Evolutionary conservation across 108 stramenopile species (phyloP).

Genomic region (Schizochytrium sp.): DNA sequence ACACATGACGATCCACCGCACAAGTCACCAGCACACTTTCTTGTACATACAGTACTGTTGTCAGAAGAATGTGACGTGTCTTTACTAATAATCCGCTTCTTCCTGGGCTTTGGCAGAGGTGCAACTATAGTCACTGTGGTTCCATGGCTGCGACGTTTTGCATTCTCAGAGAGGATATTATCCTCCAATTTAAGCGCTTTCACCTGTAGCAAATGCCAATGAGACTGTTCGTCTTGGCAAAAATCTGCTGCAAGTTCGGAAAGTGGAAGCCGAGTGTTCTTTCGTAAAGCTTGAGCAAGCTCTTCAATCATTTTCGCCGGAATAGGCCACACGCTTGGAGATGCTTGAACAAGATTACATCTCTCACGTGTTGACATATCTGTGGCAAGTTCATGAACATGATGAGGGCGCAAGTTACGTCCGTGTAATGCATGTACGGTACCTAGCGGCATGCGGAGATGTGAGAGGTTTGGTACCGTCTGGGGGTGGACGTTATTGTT

Average conservation of each 20-base stretch:
- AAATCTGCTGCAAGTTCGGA: constrained; percentile 2
- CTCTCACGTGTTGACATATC: not conserved
- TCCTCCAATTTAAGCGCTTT: constrained; percentile 45
- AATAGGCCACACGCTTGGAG: constrained; percentile 11
- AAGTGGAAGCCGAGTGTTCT: not conserved
- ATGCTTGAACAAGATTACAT: constrained; percentile 30
- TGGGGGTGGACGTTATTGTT: not conserved
- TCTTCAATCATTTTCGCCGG: constrained; percentile 7
- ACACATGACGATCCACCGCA: not conserved
- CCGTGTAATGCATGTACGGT: constrained; percentile 31
- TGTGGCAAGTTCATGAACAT: constrained; percentile 40
- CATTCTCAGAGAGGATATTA: not conserved
- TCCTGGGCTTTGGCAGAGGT: not conserved
- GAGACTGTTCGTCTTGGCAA: constrained; percentile 7
- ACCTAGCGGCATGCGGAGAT: not conserved
- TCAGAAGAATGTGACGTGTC: not conserved
- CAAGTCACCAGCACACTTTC: not conserved
- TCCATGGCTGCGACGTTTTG: not conserved
- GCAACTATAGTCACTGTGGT: not conserved
- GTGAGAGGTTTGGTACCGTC: not conserved
- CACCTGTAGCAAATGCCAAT: constrained; percentile 42
- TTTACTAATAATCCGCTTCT: not conserved
- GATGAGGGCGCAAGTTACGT: not conserved
- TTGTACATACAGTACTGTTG: not conserved
- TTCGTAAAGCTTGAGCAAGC: not conserved